Evolutionary conservation across 768 basidiomycete species (phyloP), one percentile per base, ranked within the genome.

Genomic region (Rhodosporidiobolus sp.): DNA sequence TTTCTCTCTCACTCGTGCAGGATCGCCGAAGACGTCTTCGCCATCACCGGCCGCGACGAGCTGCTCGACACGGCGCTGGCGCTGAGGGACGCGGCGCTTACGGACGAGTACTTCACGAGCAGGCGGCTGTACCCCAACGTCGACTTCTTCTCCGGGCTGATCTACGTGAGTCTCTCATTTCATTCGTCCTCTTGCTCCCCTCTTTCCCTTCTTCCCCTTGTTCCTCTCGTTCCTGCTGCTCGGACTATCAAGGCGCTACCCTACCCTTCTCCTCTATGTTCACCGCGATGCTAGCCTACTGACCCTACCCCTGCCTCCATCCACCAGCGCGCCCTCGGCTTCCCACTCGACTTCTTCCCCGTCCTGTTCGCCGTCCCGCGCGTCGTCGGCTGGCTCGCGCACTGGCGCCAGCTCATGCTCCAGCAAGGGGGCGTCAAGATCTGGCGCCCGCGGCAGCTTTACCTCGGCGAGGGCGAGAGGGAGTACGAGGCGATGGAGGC

Each of bases 331-430:
- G n/a, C 35, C 17, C 46, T 38, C 53, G 57, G 67, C 55, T 94
- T 94, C 85, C 93, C 93, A 3, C 85, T 90, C 75, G 93, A 95
- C 82, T 94, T 90, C 81, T 94, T 94, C 87, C 92, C 93, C 0
- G 92, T 95, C 30, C 83, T 95, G 45, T 95, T 95, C 78, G 92
- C 89, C 28, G 92, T 95, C 4, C 93, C 93, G 3, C 87, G 93
- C 30, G 91, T 95, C 14, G 91, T 92, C 35, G 92, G 93, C 28
- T 94, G 92, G 93, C 84, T 94, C 14, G 90, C 92, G 0, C 92
- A 94, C 81, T 94, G 92, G 92, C 65, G 75, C 26, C 78, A 94
- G 88, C 91, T 94, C 90, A 94, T 94, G 92, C 83, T 95, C 57
- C 88, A 90, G 78, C 85, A 88, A 43, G 90, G 88, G 30, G 91